phyloP scores from a whole-genome alignment of 768 basidiomycete genomes.

The Mycena leptocephala region DNA sequence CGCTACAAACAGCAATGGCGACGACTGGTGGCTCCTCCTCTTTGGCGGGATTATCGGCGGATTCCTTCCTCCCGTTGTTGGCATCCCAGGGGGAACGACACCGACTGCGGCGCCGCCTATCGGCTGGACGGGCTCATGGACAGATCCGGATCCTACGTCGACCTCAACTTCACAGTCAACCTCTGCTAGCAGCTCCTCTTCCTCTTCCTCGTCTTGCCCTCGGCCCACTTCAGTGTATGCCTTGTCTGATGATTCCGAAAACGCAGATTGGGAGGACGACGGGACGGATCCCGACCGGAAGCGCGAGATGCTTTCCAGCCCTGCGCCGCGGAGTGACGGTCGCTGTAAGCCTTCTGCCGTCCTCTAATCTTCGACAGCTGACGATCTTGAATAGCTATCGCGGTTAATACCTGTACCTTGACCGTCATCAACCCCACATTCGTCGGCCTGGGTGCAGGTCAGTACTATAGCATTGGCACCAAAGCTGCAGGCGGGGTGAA shows the following conservation, averaged over 20 bases:
- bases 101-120: not conserved
- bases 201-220: not conserved
- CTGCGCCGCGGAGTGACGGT: not conserved
- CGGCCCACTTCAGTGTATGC: not conserved
- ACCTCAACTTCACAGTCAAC: not conserved
- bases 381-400: not conserved
- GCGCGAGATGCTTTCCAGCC: not conserved
- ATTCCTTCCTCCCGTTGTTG: not conserved
- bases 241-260: conserved; percentile 2
- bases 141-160: not conserved
- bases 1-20: not conserved
- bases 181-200: not conserved
- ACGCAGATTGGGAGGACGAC: conserved; percentile 2
- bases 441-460: not conserved
- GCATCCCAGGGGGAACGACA: conserved; percentile 10
- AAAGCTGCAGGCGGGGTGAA: not conserved
- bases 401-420: not conserved
- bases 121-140: not conserved
- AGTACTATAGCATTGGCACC: conserved; percentile 3
- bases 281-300: conserved; percentile 6
- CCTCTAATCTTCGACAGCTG: not conserved
- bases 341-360: not conserved
- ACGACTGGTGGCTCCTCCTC: conserved; percentile 17
- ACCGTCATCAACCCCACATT: not conserved
- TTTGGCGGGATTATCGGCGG: not conserved